Base-by-base conservation (phyloP, 495 filamentous ascomycete species). In the Xylaria grammica region DNA sequence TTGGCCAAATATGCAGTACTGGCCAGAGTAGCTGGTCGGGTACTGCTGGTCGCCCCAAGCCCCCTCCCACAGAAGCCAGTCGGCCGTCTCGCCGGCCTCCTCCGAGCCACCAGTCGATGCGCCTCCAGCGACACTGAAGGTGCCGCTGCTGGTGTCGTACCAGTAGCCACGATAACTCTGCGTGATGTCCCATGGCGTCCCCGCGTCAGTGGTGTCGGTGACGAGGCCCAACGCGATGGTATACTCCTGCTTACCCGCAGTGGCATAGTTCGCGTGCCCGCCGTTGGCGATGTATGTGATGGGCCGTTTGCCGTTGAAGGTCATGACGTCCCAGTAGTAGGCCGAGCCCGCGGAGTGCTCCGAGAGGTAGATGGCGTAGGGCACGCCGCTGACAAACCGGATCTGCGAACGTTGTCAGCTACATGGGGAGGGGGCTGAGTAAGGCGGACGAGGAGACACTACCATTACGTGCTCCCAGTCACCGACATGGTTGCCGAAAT, bases 401-500 rank as follows among this genome's bases (percentile, higher is more conserved):
- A 91, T 79, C 87, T 78, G 48, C 30, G 48, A 29, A 26, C 32
- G 20, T 54, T 24, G 48, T 59, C 30, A 56, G 46, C 34, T 65
- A 58, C 26, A 42, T 19, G 17, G 26, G 17, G 22, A 13, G 9
- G 2, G 34, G 26, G 6, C 3, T 6, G 17, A 34, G 22, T 46
- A 27, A 42, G 10, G 30, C 22, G 29, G 13, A 6, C 6, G 27
- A 42, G 11, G 42, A 44, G 30, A 22, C 67, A 67, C 17, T 68
- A 84, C 67, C 42, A 67, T 65, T 15, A 51, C 44, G 20, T 65
- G 44, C 60, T 68, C 26, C 86, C 85, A 88, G 65, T 89, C 86
- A 24, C 87, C 87, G 45, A 90, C 80, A 66, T 91, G 87, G 69
- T 88, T 74, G 2, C 86, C 88, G 53, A 87, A 77, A 58, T 83